Evolutionary conservation across 352 stramenopile species (phyloP).

Genomic region (Blastocystis hominis): DNA sequence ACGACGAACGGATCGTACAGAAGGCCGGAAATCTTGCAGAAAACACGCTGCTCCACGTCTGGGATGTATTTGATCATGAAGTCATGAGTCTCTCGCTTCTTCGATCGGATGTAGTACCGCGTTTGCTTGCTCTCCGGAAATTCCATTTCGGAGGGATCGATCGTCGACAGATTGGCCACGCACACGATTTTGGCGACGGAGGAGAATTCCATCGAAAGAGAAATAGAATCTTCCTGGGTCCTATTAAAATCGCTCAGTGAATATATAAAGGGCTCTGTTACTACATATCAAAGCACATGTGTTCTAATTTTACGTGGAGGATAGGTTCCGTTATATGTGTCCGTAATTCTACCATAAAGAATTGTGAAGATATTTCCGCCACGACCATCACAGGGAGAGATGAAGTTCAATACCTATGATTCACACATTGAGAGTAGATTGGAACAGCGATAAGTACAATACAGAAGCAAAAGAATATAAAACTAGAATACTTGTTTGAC

Average conservation of each 20-base stretch:
- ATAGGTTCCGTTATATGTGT: slow-evolving; percentile 16
- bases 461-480: neutral
- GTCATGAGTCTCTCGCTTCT: neutral
- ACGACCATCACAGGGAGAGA: slow-evolving; percentile 26
- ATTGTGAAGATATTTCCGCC: slow-evolving; percentile 49
- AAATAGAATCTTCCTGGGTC: neutral
- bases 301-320: neutral
- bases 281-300: neutral
- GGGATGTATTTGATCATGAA: neutral
- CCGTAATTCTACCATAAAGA: slow-evolving; percentile 1
- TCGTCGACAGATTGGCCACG: neutral
- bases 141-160: neutral
- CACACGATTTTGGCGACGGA: slow-evolving; percentile 33
- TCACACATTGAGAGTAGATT: neutral
- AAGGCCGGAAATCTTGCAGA: slow-evolving; percentile 39
- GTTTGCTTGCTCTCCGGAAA: neutral
- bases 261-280: slow-evolving; percentile 6
- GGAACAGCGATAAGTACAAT: neutral
- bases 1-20: neutral
- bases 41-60: neutral
- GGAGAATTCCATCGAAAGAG: neutral
- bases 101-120: slow-evolving; percentile 2
- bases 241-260: neutral
- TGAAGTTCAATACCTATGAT: slow-evolving; percentile 32
- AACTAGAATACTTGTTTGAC: neutral